Base-by-base conservation (phyloP, 2,329 filamentous ascomycete species). In the Aaosphaeria pasadenensis region DNA sequence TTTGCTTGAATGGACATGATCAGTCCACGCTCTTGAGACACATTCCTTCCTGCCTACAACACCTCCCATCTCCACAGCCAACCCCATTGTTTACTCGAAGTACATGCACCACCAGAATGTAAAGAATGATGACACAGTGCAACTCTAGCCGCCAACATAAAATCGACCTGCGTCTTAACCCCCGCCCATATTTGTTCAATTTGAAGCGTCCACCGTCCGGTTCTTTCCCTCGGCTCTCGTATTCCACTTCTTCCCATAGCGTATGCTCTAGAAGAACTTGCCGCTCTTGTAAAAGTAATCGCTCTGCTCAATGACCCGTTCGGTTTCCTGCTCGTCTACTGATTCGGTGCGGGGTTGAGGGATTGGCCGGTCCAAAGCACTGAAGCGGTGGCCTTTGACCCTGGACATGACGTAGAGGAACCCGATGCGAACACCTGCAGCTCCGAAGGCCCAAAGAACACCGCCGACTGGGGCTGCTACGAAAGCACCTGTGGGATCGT, bases 381-480 rank as follows among this genome's bases (percentile, higher is more conserved):
- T 79, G 63, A 91, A 92, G 5, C 79, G 77, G 39, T 72, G 72
- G 2, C 85, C 84, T n/a, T 71, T 77, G 13, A 71, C 56, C 70
- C 78, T 86, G 7, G 87, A 81, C 53, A 73, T 58, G 29, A 77
- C 49, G 59, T 76, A 89, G 56, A 84, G 81, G 44, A 80, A 79
- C 0, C 71, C 66, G 38, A 91, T 67, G 30, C 89, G 79, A 39
- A 84, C 58, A 11, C 60, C 76, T 33, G 88, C 77, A 5, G 86
- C 87, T 2, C 75, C 79, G 39, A 84, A 78, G 1, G 83, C 87
- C 80, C 86, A 91, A 32, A 91, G 70, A 13, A 92, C 61, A 24
- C 87, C 87, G 1, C 89, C 89, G 2, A 91, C 71, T 0, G 89
- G 89, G 0, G 89, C 88, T 7, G 86, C 87, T 4, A 92, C 85